Evolutionary conservation across 768 basidiomycete genomes (phyloP), one percentile per base, ranked within the genome.

Genomic region (Trametes maxima): DNA sequence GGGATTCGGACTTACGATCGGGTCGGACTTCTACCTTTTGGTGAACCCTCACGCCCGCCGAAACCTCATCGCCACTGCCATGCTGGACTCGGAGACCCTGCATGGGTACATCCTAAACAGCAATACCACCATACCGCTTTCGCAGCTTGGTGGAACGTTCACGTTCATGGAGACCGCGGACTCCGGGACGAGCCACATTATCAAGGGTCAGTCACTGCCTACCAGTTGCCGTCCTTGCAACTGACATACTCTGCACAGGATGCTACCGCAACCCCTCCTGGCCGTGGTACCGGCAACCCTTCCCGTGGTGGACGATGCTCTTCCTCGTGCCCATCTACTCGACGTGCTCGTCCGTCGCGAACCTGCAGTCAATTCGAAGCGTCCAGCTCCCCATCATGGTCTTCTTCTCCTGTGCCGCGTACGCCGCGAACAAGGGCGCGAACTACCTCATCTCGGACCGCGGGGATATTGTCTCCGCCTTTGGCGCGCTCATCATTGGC

Each of bases 1-100:
- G 90, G 92, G 92, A 8, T 94, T 93, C 69, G 90, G 92, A 47
- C 75, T 94, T 57, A 89, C 88, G 21, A 89, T 93, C 60, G 92
- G 92, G 40, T 92, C 89, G 5, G 92, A 94, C 68, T 76, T 93
- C 54, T 92, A 88, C 72, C 80, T 92, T 44, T 79, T 90, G 2
- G 76, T 93, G 45, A 87, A 91, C 70, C 80, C 78, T 16, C 78
- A 76, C 49, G 87, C 88, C 37, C 76, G 80, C 13, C 69, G 70
- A 37, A 67, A 72, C 37, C 69, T 76, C 56, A 65, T 72, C 16
- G 67, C 70, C 49, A 70, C 66, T n/a, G 70, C 71, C 22, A 72
- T 67, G 11, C 69, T 73, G 33, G 68, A 59, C 51, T 63, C 69
- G 7, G 63, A 70, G 36, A 67, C 71, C 43, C 67, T 79, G 0